Base-by-base conservation (phyloP, 2,329 filamentous ascomycete species). In the Curvularia eragrostidis region DNA sequence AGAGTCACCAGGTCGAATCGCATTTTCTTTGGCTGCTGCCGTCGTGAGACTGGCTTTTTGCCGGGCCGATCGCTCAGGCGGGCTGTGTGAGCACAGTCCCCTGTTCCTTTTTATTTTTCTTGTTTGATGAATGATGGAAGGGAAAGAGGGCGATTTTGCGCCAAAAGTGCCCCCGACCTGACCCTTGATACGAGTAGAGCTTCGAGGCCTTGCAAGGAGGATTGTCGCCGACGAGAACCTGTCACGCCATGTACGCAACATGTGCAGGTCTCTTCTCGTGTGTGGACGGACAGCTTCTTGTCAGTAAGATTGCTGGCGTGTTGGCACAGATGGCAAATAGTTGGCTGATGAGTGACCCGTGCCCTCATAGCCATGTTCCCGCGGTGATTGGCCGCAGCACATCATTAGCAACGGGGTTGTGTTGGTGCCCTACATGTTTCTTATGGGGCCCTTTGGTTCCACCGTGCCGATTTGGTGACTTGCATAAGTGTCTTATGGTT, bases 401-500 rank as follows among this genome's bases (percentile, higher is more conserved):
- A 44, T 54, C 21, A 52, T 51, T 54, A 48, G 38, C 43, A 23
- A 48, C 24, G 28, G n/a, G n/a, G n/a, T n/a, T 39, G 30, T 52
- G 39, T 56, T 59, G 52, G 46, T 26, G 52, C 47, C 49, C 38
- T 38, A 34, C 21, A 50, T 43, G 28, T 42, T 30, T 44, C 38
- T 43, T 36, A 51, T 28, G 41, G 23, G 38, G 47, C 36, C 41
- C n/a, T n/a, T 48, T 24, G 42, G 36, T 53, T 48, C 44, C 36
- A 28, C 32, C 3, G 47, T 46, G 57, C 58, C 48, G 47, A 52
- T 55, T 9, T 49, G 57, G 56, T 55, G 52, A 52, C 48, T 32
- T 61, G 58, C 63, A 65, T 65, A 53, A 59, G 55, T 48, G 28
- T 34, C 23, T 23, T 39, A 34, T 57, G 52, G 52, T 49, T 59